These are phyloP conservation scores for Clavispora vitiphila DNA, from an alignment of 805 yeast species.

Conservation along the genomic window DNA sequence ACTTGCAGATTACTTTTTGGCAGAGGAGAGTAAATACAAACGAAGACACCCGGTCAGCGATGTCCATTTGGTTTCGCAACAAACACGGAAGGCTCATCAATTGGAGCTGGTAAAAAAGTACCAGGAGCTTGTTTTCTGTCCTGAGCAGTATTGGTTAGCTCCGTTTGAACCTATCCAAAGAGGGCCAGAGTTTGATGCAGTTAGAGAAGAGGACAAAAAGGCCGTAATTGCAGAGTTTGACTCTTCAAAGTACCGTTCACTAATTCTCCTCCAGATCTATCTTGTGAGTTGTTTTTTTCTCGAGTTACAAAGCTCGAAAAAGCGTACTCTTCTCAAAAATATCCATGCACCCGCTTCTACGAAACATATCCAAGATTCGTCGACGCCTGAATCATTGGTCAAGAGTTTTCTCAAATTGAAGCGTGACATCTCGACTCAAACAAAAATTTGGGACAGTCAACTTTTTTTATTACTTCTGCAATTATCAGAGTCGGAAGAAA, in stretches of 20 bases:
- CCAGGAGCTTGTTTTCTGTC: constrained; percentile 20
- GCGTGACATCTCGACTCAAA: constrained; percentile 19
- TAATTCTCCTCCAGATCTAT: constrained; percentile 27
- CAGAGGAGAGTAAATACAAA: constrained; percentile 24
- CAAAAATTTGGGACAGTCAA: constrained; percentile 21
- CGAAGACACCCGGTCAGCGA: constrained; percentile 15
- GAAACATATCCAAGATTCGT: constrained; percentile 35
- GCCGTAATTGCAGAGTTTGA: constrained; percentile 23
- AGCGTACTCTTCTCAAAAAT: constrained; percentile 16
- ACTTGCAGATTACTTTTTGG: constrained; percentile 25
- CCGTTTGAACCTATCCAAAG: constrained; percentile 21
- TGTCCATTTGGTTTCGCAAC: constrained; percentile 10
- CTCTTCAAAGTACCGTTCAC: constrained; percentile 22
- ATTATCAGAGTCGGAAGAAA: constrained; percentile 23
- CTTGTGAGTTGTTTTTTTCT: constrained; percentile 25
- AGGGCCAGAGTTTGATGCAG: constrained; percentile 13
- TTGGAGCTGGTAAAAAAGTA: constrained; percentile 17
- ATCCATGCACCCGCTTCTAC: constrained; percentile 24
- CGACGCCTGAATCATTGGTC: constrained; percentile 20
- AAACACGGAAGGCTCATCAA: constrained; percentile 13
- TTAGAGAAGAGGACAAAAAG: constrained; percentile 20
- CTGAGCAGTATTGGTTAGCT: constrained; percentile 34
- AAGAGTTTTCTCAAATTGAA: constrained; percentile 21
- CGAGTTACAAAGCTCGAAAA: constrained; percentile 23
- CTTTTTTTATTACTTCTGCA: constrained; percentile 25